Conservation (phyloP, 495 filamentous ascomycete species). For the Hypoxylon perforatum region DNA sequence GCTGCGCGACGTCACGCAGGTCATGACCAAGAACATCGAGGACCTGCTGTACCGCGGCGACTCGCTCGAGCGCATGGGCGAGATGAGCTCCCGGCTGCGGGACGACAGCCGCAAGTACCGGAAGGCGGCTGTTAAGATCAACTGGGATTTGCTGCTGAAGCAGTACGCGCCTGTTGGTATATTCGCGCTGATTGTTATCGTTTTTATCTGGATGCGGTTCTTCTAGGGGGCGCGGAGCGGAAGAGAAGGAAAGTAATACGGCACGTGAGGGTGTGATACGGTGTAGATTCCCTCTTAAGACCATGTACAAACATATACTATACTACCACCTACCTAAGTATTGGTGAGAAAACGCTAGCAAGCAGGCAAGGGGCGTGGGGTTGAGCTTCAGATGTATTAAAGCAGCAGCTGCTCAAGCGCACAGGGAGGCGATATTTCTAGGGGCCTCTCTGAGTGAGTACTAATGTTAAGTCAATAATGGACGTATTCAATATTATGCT, state of each 20-base stretch:
- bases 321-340: constrained; percentile 31
- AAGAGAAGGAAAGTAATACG: background rate
- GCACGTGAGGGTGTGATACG: too few species aligned
- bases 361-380: background rate
- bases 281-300: too few species aligned
- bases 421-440: background rate
- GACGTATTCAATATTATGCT: background rate
- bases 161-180: constrained; percentile 94
- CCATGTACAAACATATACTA: constrained; percentile 37
- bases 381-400: constrained; percentile 8
- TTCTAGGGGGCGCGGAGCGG: constrained; percentile 70
- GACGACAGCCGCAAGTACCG: constrained; percentile 96
- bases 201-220: constrained; percentile 93
- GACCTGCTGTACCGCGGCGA: constrained; percentile 96
- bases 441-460: too few species aligned
- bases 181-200: constrained; percentile 79
- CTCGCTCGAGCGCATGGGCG: constrained; percentile 95
- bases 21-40: constrained; percentile 99
- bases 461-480: background rate
- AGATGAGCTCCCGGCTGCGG: constrained; percentile 83
- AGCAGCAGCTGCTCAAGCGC: background rate
- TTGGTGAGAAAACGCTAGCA: constrained; percentile 4
- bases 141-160: constrained; percentile 96
- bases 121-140: constrained; percentile 92
- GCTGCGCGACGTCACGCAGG: constrained; percentile 95